Base-by-base conservation (phyloP, 2,329 filamentous ascomycete genomes). In the Samsoniella hepiali region DNA sequence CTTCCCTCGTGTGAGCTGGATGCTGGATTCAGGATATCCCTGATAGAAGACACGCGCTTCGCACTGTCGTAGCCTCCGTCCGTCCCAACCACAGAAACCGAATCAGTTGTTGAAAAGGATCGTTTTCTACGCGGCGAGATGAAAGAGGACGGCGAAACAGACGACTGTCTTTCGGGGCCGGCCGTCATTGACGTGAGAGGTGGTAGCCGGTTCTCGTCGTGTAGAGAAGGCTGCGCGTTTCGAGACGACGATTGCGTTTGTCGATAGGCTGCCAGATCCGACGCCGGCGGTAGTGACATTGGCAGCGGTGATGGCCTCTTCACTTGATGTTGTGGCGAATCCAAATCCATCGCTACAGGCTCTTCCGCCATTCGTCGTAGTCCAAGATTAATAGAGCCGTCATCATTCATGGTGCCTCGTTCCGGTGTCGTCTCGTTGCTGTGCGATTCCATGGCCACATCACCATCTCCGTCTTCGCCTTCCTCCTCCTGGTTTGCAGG, bases 21-120 rank as follows among this genome's bases (percentile, higher is more conserved):
- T 17, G 76, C 70, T 3, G 86, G 86, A 66, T 92, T 93, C 13
- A 93, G 77, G 51, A 93, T 88, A 5, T 89, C 90, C 67, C 88
- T 90, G 65, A 93, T 93, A 3, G 89, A 91, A 22, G 88, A 91
- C 4, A 92, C 76, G 15, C 90, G 85, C 72, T 89, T 83, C 49
- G 84, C 76, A 44, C 76, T 76, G 32, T 85, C 81, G 31, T 79
- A 75, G 2, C 77, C 76, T n/a, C 70, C 68, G 44, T 80, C 77
- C 38, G 72, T 69, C 8, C 68, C 63, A n/a, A 64, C 69, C 27
- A 73, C 70, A n/a, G 72, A 70, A 44, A 86, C 84, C 27, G 79
- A 81, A 62, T 88, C 85, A 0, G 82, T 78, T 0, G 82, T 79
- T 0, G 88, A 90, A 67, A 90, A 88, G 0, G 88, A 89, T 6